phyloP scores from a whole-genome alignment of 176 grass and related monocot species.

The Triticum timopheevii region DNA sequence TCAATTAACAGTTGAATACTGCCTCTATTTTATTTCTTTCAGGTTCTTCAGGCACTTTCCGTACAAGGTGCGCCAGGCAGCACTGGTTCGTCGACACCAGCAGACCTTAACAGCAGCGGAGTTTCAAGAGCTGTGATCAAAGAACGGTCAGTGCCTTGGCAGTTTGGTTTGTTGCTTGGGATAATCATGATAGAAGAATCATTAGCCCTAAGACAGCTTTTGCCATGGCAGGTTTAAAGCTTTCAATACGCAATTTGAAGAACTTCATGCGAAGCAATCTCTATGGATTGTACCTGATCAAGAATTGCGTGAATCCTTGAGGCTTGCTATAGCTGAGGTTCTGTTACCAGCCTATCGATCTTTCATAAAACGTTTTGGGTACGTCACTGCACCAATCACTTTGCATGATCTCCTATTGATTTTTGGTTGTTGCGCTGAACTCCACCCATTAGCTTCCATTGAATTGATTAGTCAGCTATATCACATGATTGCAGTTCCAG shows the following conservation, averaged over 20 bases:
- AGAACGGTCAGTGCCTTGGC: slow-evolving; percentile 51
- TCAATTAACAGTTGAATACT: slow-evolving; percentile 17
- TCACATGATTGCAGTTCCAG: background rate
- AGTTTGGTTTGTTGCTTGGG: background rate
- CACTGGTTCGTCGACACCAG: slow-evolving; percentile 37
- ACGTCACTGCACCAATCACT: slow-evolving; percentile 24
- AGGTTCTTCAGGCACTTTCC: slow-evolving; percentile 94
- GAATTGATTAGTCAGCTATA: background rate
- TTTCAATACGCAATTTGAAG: slow-evolving; percentile 94
- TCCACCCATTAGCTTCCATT: background rate
- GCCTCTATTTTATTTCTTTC: slow-evolving; percentile 28
- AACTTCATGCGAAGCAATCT: slow-evolving; percentile 81
- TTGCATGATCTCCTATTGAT: background rate
- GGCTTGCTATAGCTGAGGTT: slow-evolving; percentile 88
- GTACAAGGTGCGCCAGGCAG: slow-evolving; percentile 64
- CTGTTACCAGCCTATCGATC: slow-evolving; percentile 90
- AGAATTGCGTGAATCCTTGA: slow-evolving; percentile 86
- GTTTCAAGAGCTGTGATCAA: slow-evolving; percentile 80
- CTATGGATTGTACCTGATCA: slow-evolving; percentile 91
- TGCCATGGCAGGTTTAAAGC: slow-evolving; percentile 69
- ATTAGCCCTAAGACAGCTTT: background rate
- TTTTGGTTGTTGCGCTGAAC: background rate
- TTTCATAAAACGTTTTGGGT: slow-evolving; percentile 92
- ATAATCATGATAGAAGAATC: background rate
- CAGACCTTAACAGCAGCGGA: slow-evolving; percentile 72